Base-by-base conservation (phyloP, 345 rosid species). In the Dovyalis caffra region DNA sequence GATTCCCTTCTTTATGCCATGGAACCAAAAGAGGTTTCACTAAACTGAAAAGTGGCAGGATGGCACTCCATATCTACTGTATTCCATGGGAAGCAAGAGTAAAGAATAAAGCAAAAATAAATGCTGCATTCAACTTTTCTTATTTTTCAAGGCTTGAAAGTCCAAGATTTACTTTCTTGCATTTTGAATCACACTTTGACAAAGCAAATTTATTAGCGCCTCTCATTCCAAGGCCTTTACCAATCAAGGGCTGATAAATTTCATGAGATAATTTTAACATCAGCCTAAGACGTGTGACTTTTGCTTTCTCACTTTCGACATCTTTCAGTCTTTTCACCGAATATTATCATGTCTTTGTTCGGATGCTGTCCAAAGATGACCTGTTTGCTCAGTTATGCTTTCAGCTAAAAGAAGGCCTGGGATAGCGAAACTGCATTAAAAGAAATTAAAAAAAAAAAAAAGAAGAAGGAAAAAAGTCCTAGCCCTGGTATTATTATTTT, bases 241-340 rank as follows among this genome's bases (percentile, higher is more conserved):
- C 28, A 2, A 53, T 69, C 12, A 66, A 1, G 23, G 33, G 40
- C 67, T 60, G 67, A 32, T 25, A 60, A 8, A 29, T 49, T 49
- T 35, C 33, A 29, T 33, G 31, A 34, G 35, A 65, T 16, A 35
- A n/a, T 34, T 34, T 16, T 3, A 21, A 21, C 40, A 65, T 0
- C 5, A 4, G 57, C 32, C 8, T 20, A 38, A 61, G 23, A 71
- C 6, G 21, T 29, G 5, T 35, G 43, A 14, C 60, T 32, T 26
- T n/a, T 11, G 23, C 31, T 29, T 45, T 72, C 35, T 20, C 61
- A 40, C 68, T 72, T 56, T 57, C 21, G 71, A 16, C 35, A 34
- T 26, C 56, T 37, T 64, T 57, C 7, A 21, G 56, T 74, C 65
- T 53, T 74, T 74, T 74, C 72, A 49, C 62, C 64, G 33, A 73